phyloP scores from a whole-genome alignment of 2,329 filamentous ascomycete genomes.

The Fusarium equiseti region DNA sequence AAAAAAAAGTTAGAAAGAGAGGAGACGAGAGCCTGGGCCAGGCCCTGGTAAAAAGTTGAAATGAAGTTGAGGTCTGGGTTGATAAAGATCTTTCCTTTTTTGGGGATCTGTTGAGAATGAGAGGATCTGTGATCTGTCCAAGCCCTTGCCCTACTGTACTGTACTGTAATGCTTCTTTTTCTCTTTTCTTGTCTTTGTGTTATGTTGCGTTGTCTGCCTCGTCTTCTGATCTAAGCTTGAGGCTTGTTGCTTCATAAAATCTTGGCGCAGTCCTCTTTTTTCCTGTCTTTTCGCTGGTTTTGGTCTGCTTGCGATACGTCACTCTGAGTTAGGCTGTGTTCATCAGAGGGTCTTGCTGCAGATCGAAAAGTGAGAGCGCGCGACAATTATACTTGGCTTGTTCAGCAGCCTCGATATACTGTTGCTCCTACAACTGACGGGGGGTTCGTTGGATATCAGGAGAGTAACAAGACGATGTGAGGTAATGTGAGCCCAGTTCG shows the following conservation, averaged over 20 bases:
- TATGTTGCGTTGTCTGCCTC: conserved; percentile 30
- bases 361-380: conserved; percentile 29
- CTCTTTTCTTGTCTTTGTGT: background rate
- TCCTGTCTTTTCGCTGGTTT: conserved; percentile 35
- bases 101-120: conserved; percentile 32
- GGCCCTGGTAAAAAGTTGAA: conserved; percentile 26
- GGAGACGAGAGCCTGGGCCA: conserved; percentile 5
- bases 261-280: conserved; percentile 39
- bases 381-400: conserved; percentile 40
- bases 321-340: conserved; percentile 40
- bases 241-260: conserved; percentile 30
- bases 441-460: conserved; percentile 44
- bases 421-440: conserved; percentile 44
- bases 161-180: conserved; percentile 5
- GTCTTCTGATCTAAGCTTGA: conserved; percentile 23
- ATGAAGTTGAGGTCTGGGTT: conserved; percentile 30
- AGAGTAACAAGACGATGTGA: conserved; percentile 46
- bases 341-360: conserved; percentile 36
- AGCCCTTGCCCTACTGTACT: conserved; percentile 40
- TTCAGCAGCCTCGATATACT: conserved; percentile 29
- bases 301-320: conserved; percentile 42
- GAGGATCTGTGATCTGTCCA: conserved; percentile 16
- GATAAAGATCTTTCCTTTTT: conserved; percentile 37
- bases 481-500: conserved; percentile 46
- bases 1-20: background rate